phyloP scores from a whole-genome alignment of 2,329 filamentous ascomycete genomes.

The Geosmithia morbida region DNA sequence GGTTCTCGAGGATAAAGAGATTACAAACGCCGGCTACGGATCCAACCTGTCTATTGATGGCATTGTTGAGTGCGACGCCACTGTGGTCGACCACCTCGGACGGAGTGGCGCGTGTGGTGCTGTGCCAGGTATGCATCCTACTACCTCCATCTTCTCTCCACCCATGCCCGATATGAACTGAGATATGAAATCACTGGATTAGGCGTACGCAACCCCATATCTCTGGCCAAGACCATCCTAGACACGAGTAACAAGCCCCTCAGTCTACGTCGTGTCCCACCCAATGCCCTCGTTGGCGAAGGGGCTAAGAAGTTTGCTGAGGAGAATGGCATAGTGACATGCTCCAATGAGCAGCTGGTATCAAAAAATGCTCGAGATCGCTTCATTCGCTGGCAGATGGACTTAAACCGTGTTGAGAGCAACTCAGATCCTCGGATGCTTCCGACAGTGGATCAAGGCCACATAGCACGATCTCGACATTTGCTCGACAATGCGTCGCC shows the following conservation, averaged over 20 bases:
- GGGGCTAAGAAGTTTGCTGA: conserved; percentile 80
- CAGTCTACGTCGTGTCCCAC: conserved; percentile 78
- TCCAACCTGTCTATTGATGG: conserved; percentile 90
- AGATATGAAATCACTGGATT: not conserved
- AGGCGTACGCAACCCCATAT: conserved; percentile 92
- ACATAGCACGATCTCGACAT: conserved; percentile 9
- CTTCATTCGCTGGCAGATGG: conserved; percentile 64
- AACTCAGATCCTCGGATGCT: conserved; percentile 15
- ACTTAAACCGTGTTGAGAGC: conserved; percentile 49
- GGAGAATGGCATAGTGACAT: conserved; percentile 58
- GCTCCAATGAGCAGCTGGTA: conserved; percentile 66
- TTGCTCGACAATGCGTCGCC: conserved; percentile 18
- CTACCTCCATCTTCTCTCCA: not conserved
- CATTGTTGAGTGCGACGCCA: conserved; percentile 86
- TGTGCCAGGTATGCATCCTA: conserved; percentile 54
- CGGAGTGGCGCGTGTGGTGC: conserved; percentile 89
- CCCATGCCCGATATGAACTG: not conserved
- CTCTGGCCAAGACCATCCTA: conserved; percentile 69
- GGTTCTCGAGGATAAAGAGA: conserved; percentile 80
- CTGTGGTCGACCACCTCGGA: conserved; percentile 79
- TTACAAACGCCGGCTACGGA: conserved; percentile 92
- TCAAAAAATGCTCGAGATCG: conserved; percentile 67
- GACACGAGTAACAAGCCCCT: conserved; percentile 62
- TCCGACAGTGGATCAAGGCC: conserved; percentile 4
- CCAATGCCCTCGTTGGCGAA: conserved; percentile 76